Base-by-base conservation (phyloP, 805 yeast genomes). In the Lipomyces mesembrius region DNA sequence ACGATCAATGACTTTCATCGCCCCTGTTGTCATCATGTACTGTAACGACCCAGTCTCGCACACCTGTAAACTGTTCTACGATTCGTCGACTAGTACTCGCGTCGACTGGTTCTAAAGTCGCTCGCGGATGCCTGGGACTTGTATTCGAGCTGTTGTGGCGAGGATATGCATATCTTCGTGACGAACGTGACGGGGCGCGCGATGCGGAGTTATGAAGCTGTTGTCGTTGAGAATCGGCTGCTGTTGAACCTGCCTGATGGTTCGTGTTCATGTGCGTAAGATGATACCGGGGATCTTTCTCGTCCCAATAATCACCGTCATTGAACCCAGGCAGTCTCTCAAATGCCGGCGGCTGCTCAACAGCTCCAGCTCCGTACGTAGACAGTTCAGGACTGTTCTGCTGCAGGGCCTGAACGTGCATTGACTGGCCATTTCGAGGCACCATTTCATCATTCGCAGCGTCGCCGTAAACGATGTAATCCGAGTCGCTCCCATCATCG, bases 251-350 rank as follows among this genome's bases (percentile, higher is more conserved):
- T n/a, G 43, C 55, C 25, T 3, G 59, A n/a, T 59, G 43, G n/a
- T 60, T n/a, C 59, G 20, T 62, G 39, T n/a, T n/a, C 32, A 25
- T 32, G 34, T 25, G 25, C 34, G 37, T 8, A 60, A 17, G 51
- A 5, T 32, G 22, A 22, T 61, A 46, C 25, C 12, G 34, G 35
- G 55, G 68, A 34, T 39, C 66, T 46, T 68, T 68, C 62, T 82
- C 85, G 66, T 78, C 81, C 82, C 84, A 83, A 73, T 84, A 84
- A 72, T 84, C 87, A 3, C 79, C 83, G 7, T 64, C 63, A 17
- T 73, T 71, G 71, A 79, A 84, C 2, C 86, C 86, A 0, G 85
- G 82, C 64, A 79, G 80, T 4, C 81, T 80, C 56, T 77, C 77
- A 70, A 84, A 84, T 1, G 80, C 78, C 12, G 85, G 85, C 0